A percentile compares a stretch with the other conserved stretches of the same genome.
Evolutionary conservation across 768 basidiomycete genomes (phyloP).

Genomic region (Leucocoprinus sp.): DNA sequence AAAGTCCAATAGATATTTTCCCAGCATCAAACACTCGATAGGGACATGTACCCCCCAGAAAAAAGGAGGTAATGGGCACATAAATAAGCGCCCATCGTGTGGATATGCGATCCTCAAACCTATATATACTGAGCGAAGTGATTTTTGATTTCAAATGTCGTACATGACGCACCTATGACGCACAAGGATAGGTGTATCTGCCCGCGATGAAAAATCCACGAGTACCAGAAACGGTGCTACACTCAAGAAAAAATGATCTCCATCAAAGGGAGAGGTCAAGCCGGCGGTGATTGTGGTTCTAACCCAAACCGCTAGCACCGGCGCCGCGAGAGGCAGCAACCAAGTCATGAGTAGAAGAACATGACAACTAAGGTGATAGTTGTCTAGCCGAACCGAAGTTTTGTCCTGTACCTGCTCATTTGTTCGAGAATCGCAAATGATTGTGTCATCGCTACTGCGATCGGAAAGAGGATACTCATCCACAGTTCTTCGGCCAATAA

Average conservation of each 20-base stretch:
- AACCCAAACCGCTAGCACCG: conserved; percentile 83
- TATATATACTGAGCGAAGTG: conserved; percentile 15
- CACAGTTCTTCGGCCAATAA: conserved; percentile 6
- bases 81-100: conserved; percentile 46
- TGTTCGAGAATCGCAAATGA: conserved; percentile 8
- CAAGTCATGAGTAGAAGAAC: conserved; percentile 71
- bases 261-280: conserved; percentile 68
- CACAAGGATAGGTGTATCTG: conserved; percentile 32
- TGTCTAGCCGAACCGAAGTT: conserved; percentile 18
- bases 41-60: conserved; percentile 58
- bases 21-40: conserved; percentile 61
- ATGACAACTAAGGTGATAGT: conserved; percentile 47
- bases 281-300: conserved; percentile 78
- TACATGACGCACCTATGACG: conserved; percentile 30
- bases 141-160: neutral
- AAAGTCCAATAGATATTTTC: conserved; percentile 36
- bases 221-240: conserved; percentile 57
- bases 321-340: conserved; percentile 69
- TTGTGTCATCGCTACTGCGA: conserved; percentile 6
- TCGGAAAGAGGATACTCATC: conserved; percentile 10
- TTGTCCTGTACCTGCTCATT: conserved; percentile 5
- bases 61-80: conserved; percentile 46
- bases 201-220: conserved; percentile 53
- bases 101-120: conserved; percentile 33
- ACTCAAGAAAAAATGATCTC: conserved; percentile 67